phyloP scores from a whole-genome alignment of 139 green algal genomes.

The Pleodorina starrii region DNA sequence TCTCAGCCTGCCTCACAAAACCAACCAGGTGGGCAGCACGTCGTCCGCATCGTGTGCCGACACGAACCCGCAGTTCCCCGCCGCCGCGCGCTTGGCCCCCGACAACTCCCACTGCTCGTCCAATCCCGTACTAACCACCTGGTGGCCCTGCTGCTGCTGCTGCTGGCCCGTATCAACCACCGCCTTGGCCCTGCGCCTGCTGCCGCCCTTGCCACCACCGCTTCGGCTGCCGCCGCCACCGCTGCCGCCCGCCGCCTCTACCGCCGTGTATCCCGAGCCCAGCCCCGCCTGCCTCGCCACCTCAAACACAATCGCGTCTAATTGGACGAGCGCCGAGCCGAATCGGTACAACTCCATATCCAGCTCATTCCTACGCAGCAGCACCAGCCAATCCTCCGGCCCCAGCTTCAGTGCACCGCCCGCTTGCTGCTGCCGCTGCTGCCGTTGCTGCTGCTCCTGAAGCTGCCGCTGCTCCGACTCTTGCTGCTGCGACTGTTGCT shows the following conservation, averaged over 20 bases:
- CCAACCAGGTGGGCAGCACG: background rate
- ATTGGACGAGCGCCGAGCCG: background rate
- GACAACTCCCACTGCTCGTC: slow-evolving; percentile 42
- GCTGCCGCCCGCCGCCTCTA: background rate
- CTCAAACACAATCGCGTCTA: slow-evolving; percentile 44
- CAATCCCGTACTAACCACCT: background rate
- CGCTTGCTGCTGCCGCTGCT: too few species aligned
- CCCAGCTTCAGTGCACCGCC: too few species aligned
- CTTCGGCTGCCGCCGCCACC: background rate
- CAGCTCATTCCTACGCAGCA: slow-evolving; percentile 10
- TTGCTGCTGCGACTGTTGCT: too few species aligned
- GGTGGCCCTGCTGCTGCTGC: too few species aligned
- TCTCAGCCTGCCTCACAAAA: too few species aligned
- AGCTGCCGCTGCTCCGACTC: too few species aligned
- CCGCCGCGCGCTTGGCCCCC: background rate
- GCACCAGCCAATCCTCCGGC: too few species aligned
- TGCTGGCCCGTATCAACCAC: too few species aligned
- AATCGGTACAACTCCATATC: slow-evolving; percentile 47
- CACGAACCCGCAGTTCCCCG: background rate
- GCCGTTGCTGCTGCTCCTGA: too few species aligned
- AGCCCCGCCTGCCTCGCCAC: slow-evolving; percentile 21
- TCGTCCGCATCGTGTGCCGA: background rate
- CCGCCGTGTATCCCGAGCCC: background rate
- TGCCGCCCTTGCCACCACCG: background rate
- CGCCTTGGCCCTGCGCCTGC: too few species aligned